Conservation (phyloP, 2,329 filamentous ascomycete genomes). For the Fulvia fulva region DNA sequence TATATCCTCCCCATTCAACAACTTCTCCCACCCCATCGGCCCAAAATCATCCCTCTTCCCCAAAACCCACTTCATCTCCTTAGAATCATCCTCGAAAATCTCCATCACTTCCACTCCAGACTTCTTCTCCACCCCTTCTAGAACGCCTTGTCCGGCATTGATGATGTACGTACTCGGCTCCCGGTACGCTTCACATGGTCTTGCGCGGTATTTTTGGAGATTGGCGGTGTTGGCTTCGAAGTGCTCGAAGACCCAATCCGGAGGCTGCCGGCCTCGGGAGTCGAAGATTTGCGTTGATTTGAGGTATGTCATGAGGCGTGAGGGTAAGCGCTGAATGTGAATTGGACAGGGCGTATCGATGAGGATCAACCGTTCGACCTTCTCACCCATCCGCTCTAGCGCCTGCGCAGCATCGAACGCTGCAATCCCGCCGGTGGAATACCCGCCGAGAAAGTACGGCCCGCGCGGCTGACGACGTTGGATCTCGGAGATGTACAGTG, state of each 20-base stretch:
- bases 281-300: conserved; percentile 37
- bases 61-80: conserved; percentile 47
- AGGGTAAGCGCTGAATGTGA: conserved; percentile 60
- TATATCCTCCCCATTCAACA: conserved; percentile 5
- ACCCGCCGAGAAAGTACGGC: conserved; percentile 66
- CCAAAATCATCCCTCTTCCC: conserved; percentile 46
- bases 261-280: conserved; percentile 27
- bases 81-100: conserved; percentile 39
- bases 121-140: conserved; percentile 23
- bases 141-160: conserved; percentile 47
- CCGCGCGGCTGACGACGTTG: conserved; percentile 43
- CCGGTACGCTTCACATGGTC: conserved; percentile 5
- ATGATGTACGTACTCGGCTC: conserved; percentile 42
- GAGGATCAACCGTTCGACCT: conserved; percentile 25
- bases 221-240: conserved; percentile 48
- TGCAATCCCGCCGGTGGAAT: conserved; percentile 70
- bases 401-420: conserved; percentile 44
- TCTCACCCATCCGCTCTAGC: conserved; percentile 21
- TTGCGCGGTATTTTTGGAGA: conserved; percentile 40
- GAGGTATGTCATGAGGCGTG: conserved; percentile 42
- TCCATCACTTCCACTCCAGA: conserved; percentile 34
- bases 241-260: conserved; percentile 48
- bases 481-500: conserved; percentile 34
- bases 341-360: conserved; percentile 26
- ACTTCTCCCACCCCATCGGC: conserved; percentile 40